A percentile compares a stretch with the other conserved stretches of the same genome.
Conservation (phyloP, 1,284 basidiomycete genomes). For the Earliella scabrosa region DNA sequence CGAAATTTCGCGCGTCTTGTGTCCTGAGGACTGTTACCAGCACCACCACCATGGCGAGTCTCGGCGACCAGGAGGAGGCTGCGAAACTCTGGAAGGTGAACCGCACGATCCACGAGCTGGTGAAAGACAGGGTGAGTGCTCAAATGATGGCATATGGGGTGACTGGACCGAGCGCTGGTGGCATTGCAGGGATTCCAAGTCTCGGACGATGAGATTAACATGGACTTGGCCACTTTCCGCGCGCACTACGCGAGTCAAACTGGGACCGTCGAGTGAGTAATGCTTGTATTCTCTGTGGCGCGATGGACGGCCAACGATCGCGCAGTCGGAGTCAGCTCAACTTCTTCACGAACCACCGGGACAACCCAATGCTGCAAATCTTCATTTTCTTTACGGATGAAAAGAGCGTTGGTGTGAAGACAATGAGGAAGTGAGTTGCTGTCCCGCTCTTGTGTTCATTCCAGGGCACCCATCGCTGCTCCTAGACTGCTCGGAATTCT, state of each 20-base stretch:
- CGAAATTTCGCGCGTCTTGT: slow-evolving; percentile 29
- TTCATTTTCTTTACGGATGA: slow-evolving; percentile 96
- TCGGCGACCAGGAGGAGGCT: slow-evolving; percentile 74
- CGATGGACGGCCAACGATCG: background rate
- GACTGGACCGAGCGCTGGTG: slow-evolving; percentile 1
- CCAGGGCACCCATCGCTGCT: background rate
- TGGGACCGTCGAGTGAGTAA: slow-evolving; percentile 66
- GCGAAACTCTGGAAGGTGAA: slow-evolving; percentile 96
- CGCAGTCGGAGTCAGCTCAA: slow-evolving; percentile 85
- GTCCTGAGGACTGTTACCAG: slow-evolving; percentile 22
- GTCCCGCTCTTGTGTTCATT: background rate
- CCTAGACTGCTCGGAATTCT: slow-evolving; percentile 83
- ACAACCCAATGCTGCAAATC: slow-evolving; percentile 80
- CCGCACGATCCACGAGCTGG: slow-evolving; percentile 95
- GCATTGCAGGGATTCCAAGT: slow-evolving; percentile 82
- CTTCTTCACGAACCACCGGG: slow-evolving; percentile 81
- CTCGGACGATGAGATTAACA: slow-evolving; percentile 88
- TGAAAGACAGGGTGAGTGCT: slow-evolving; percentile 81
- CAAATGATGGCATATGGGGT: background rate
- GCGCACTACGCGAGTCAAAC: slow-evolving; percentile 64
- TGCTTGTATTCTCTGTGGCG: background rate
- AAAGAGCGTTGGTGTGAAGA: slow-evolving; percentile 91
- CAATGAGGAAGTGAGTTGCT: slow-evolving; percentile 94
- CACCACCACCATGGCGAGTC: slow-evolving; percentile 34
- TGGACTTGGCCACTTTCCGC: slow-evolving; percentile 82